Evolutionary conservation across 805 yeast genomes (phyloP).

Genomic region (Priceomyces medius): DNA sequence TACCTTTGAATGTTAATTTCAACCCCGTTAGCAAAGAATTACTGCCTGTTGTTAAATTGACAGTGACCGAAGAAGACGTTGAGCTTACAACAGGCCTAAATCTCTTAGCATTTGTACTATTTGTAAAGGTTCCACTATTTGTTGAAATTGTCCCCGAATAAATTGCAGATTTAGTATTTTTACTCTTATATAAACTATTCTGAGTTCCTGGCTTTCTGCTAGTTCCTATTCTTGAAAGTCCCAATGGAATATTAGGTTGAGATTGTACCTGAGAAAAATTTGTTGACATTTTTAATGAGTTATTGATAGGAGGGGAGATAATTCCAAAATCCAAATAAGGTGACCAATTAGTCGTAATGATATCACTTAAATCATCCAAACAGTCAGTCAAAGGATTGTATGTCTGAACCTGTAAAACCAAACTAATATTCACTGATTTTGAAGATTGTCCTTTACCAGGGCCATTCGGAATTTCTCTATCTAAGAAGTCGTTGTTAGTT

Average conservation of each 20-base stretch:
- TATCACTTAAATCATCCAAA: constrained; percentile 21
- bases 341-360: constrained; percentile 37
- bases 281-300: constrained; percentile 29
- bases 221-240: constrained; percentile 8
- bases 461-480: constrained; percentile 18
- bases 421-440: constrained; percentile 25
- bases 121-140: neutral
- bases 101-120: constrained; percentile 3
- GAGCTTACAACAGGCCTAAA: constrained; percentile 7
- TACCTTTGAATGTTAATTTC: constrained; percentile 60
- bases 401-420: constrained; percentile 26
- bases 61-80: constrained; percentile 31
- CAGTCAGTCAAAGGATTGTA: constrained; percentile 6
- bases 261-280: constrained; percentile 20
- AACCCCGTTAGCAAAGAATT: constrained; percentile 30
- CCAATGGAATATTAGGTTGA: constrained; percentile 14
- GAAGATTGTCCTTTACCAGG: constrained; percentile 14
- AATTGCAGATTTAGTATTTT: constrained; percentile 10
- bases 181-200: constrained; percentile 18
- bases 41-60: constrained; percentile 30
- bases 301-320: constrained; percentile 39
- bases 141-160: constrained; percentile 3
- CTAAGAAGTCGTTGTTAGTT: constrained; percentile 27
- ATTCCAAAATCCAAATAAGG: constrained; percentile 39
- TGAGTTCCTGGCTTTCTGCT: constrained; percentile 22